A percentile compares a stretch with the other conserved stretches of the same genome.
Conservation (phyloP, 1,284 basidiomycete species). For the Cystodermella granulosa region DNA sequence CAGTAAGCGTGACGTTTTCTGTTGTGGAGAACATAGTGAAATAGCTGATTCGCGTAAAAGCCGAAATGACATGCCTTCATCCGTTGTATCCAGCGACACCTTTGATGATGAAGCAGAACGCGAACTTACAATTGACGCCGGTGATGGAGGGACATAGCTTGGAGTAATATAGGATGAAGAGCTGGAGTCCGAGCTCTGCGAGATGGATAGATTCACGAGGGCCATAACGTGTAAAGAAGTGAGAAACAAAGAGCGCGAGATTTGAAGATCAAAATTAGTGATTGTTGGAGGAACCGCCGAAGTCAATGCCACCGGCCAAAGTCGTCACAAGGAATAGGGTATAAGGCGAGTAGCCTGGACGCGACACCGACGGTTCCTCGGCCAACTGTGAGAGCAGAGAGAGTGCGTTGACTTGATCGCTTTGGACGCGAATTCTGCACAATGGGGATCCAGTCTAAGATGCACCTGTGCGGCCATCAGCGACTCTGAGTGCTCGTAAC, state of each 20-base stretch:
- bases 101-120: constrained; percentile 52
- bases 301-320: constrained; percentile 41
- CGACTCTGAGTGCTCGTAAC: too few species aligned
- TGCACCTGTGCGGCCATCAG: too few species aligned
- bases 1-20: constrained; percentile 69
- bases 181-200: constrained; percentile 36
- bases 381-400: constrained; percentile 16
- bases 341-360: constrained; percentile 41
- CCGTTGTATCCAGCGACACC: constrained; percentile 48
- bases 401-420: too few species aligned
- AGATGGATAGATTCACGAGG: constrained; percentile 39
- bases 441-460: too few species aligned
- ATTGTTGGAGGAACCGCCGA: constrained; percentile 49
- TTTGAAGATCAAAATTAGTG: constrained; percentile 14
- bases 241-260: constrained; percentile 27
- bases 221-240: constrained; percentile 42
- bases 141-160: constrained; percentile 41
- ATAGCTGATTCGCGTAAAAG: constrained; percentile 13
- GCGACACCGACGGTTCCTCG: constrained; percentile 48
- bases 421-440: too few species aligned
- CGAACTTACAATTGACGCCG: constrained; percentile 36
- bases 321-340: constrained; percentile 40
- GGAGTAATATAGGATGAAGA: constrained; percentile 38
- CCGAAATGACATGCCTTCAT: constrained; percentile 52
- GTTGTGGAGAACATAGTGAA: constrained; percentile 19